A percentile compares a stretch with the other conserved stretches of the same genome.
phyloP scores from a whole-genome alignment of 148 eudicot genomes.

The Silene latifolia region DNA sequence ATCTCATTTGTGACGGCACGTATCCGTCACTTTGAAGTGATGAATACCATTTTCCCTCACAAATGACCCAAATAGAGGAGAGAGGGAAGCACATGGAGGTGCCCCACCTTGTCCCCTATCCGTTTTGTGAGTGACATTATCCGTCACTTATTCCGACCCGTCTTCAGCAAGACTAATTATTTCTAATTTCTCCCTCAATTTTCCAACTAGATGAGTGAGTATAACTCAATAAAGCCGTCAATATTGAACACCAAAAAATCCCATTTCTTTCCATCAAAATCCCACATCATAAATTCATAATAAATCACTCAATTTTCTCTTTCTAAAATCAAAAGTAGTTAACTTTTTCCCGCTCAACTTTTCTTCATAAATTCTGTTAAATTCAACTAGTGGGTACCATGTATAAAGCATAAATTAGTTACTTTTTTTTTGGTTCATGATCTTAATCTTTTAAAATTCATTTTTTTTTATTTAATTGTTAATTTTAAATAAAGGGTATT shows the following conservation, averaged over 20 bases:
- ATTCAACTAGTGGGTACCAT: slow-evolving; percentile 4
- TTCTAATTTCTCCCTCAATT: background rate
- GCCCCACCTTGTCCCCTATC: too few species aligned
- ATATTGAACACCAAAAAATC: slow-evolving; percentile 36
- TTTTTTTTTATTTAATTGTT: background rate
- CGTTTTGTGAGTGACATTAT: too few species aligned
- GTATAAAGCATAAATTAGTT: background rate
- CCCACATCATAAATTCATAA: background rate
- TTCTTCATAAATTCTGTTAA: background rate
- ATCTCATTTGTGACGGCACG: too few species aligned
- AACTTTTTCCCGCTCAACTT: slow-evolving; percentile 19
- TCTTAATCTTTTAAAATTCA: background rate
- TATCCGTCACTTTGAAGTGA: too few species aligned
- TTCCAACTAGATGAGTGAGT: background rate
- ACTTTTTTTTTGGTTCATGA: background rate
- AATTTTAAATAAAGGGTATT: slow-evolving; percentile 12
- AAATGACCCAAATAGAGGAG: too few species aligned
- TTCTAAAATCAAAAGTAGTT: background rate
- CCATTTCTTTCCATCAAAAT: slow-evolving; percentile 22
- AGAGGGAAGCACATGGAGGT: too few species aligned
- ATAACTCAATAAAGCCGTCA: slow-evolving; percentile 27
- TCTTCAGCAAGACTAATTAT: too few species aligned
- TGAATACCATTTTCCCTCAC: too few species aligned
- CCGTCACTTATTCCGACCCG: too few species aligned
- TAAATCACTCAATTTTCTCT: background rate